Evolutionary conservation across 1,284 basidiomycete species (phyloP), one percentile per base, ranked within the genome.

Genomic region (Cryptococcus sp.): DNA sequence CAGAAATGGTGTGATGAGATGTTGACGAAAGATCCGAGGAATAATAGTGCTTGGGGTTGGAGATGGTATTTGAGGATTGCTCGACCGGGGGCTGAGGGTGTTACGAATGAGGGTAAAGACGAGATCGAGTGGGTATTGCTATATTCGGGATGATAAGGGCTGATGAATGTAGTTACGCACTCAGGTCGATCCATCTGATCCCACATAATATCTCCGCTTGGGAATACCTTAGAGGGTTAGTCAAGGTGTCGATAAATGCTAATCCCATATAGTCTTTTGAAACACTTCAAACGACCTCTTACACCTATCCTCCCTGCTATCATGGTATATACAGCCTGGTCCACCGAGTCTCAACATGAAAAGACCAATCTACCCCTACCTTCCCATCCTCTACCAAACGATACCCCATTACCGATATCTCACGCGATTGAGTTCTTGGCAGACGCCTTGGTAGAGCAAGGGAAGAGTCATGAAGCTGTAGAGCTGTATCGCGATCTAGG

Each of bases 1-100:
- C 77, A 88, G 15, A 80, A 80, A 32, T 96, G 89, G 73, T 83
- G 89, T 51, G 87, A 93, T 60, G 71, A 76, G 54, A 83, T 97
- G 79, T 73, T 98, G 32, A 79, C 80, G 1, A 76, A 81, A 30
- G 95, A 99, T 73, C 81, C 95, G 41, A 79, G 94, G 65, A 99
- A 98, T 74, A 99, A 99, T 71, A 94, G 90, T 44, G 96, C 90
- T 13, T 99, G 95, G 95, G 91, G 95, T 71, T 96, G 98, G 80
- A 85, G 95, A 31, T 98, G 92, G 81, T 98, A 95, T 72, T 83
- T 92, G 51, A 82, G 87, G n/a, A 92, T 90, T 65, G 83, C 84
- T 52, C 82, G 83, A 52, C 88, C 85, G 3, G 79, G 67, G 38
- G 38, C 38, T 41, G 38, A 10, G n/a, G 38, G 10, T n/a, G n/a